A percentile compares a stretch with the other conserved stretches of the same genome.
Evolutionary conservation across 805 yeast genomes (phyloP).

Genomic region (Kazachstania bromeliacearum): DNA sequence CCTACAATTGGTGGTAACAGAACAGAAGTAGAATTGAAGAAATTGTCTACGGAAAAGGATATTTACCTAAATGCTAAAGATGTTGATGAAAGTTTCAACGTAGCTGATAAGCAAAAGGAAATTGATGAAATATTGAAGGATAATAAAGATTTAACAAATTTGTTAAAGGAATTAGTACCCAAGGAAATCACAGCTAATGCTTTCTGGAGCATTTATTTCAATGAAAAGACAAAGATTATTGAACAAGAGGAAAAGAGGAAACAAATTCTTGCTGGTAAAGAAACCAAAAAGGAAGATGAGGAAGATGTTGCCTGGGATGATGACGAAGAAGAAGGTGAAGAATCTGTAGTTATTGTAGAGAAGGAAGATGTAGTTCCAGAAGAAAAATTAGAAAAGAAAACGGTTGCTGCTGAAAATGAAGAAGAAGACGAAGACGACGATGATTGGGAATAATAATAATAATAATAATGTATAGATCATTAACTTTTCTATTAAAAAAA

Average conservation of each 20-base stretch:
- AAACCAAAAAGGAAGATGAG: slow-evolving; percentile 30
- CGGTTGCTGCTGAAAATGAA: slow-evolving; percentile 21
- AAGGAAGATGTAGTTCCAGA: slow-evolving; percentile 9
- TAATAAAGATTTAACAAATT: slow-evolving; percentile 42
- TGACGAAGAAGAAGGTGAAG: slow-evolving; percentile 17
- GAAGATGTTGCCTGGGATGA: slow-evolving; percentile 13
- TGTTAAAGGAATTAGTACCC: slow-evolving; percentile 63
- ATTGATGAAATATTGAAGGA: slow-evolving; percentile 39
- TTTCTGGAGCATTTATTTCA: slow-evolving; percentile 73
- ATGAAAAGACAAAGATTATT: slow-evolving; percentile 41
- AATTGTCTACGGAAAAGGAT: slow-evolving; percentile 41
- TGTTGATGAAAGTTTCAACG: slow-evolving; percentile 29
- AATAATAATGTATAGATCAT: not conserved
- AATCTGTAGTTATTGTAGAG: slow-evolving; percentile 11
- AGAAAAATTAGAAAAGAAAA: slow-evolving; percentile 5
- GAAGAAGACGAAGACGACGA: slow-evolving; percentile 41
- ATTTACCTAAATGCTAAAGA: slow-evolving; percentile 31
- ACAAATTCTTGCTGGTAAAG: slow-evolving; percentile 41
- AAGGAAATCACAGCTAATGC: slow-evolving; percentile 43
- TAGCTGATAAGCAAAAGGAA: slow-evolving; percentile 41
- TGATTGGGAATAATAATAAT: slow-evolving; percentile 44
- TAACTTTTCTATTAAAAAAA: not conserved
- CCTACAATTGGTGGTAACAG: slow-evolving; percentile 43
- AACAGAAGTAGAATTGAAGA: slow-evolving; percentile 53
- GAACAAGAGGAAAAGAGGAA: slow-evolving; percentile 60